phyloP scores from a whole-genome alignment of 2,329 filamentous ascomycete species.

The Colletotrichum tropicicola region DNA sequence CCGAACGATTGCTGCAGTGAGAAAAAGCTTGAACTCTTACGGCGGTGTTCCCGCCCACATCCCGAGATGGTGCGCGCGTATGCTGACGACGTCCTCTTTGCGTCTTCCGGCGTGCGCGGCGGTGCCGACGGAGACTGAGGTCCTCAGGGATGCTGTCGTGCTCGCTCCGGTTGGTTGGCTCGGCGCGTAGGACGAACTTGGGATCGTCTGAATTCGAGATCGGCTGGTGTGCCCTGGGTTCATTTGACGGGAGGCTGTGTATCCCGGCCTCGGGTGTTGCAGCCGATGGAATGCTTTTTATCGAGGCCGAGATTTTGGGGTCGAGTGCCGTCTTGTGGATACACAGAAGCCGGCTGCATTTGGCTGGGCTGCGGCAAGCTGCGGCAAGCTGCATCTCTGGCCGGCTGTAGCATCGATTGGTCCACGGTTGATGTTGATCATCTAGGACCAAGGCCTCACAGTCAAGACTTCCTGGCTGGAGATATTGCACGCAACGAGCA shows the following conservation, averaged over 20 bases:
- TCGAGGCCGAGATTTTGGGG: background rate
- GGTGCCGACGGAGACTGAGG: background rate
- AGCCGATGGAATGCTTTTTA: background rate
- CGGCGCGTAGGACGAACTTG: background rate
- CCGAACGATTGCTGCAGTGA: background rate
- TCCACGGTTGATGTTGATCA: too few species aligned
- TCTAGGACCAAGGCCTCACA: background rate
- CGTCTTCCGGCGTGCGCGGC: background rate
- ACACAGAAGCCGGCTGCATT: background rate
- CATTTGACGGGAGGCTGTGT: background rate
- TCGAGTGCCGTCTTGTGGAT: background rate
- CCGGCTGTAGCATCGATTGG: background rate
- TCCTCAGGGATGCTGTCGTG: background rate
- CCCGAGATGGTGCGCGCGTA: background rate
- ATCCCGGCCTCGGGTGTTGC: background rate
- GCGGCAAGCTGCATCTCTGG: background rate
- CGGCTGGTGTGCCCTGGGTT: background rate
- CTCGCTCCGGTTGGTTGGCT: background rate
- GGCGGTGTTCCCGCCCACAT: slow-evolving; percentile 9
- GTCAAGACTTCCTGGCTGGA: background rate
- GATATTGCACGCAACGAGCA: too few species aligned
- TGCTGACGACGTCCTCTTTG: slow-evolving; percentile 1
- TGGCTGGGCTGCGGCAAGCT: background rate
- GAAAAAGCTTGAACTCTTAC: background rate
- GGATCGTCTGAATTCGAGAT: background rate